Conservation (phyloP, 352 stramenopile genomes). For the Phytophthora ohioensis region DNA sequence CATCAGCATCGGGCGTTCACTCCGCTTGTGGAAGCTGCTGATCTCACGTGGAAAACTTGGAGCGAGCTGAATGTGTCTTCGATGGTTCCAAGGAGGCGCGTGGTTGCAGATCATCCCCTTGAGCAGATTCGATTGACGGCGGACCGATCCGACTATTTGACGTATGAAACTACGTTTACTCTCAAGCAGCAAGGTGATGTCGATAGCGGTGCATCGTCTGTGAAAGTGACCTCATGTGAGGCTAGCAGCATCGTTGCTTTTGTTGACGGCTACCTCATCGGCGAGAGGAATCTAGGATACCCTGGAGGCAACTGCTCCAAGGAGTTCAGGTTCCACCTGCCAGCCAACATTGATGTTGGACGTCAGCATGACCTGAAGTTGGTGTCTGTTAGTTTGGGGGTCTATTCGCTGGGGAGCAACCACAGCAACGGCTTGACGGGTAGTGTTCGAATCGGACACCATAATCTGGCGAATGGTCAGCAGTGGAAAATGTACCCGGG, state of each 20-base stretch:
- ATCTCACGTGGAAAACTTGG: conserved; percentile 62
- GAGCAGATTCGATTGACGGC: conserved; percentile 68
- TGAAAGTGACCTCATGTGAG: conserved; percentile 68
- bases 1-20: conserved; percentile 52
- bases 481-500: conserved; percentile 69
- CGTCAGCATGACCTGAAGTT: conserved; percentile 51
- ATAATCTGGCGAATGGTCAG: conserved; percentile 33
- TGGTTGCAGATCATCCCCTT: conserved; percentile 47
- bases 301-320: conserved; percentile 62
- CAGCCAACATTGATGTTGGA: conserved; percentile 37
- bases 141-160: conserved; percentile 71
- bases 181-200: conserved; percentile 5
- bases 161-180: conserved; percentile 64
- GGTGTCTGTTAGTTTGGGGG: conserved; percentile 67
- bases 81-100: conserved; percentile 38
- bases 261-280: conserved; percentile 55
- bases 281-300: conserved; percentile 54
- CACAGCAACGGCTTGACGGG: conserved; percentile 72
- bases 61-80: conserved; percentile 51
- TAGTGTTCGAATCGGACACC: conserved; percentile 51
- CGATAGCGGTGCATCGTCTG: conserved; percentile 5
- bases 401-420: conserved; percentile 60
- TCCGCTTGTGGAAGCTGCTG: conserved; percentile 41
- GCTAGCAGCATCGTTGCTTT: conserved; percentile 64
- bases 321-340: conserved; percentile 54